Percentiles rank a stretch among this genome's conserved stretches.
These are phyloP conservation scores for Dendrocalamus sinicus DNA, from an alignment of 176 grass and related monocot genomes.

Conservation along the genomic window DNA sequence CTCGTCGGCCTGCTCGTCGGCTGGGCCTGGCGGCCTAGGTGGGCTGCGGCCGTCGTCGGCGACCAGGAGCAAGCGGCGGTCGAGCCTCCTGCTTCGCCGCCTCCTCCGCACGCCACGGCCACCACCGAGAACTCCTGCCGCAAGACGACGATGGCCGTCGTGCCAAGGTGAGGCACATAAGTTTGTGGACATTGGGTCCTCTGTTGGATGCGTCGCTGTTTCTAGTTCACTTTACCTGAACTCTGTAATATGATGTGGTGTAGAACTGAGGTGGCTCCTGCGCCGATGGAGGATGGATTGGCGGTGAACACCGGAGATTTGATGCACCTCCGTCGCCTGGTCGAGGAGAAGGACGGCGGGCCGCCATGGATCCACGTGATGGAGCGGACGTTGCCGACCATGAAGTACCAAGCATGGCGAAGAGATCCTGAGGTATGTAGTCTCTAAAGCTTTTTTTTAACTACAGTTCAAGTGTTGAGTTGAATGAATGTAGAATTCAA, in stretches of 20 bases:
- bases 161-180: conserved; percentile 45
- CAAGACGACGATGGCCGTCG: neutral
- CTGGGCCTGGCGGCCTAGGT: conserved; percentile 85
- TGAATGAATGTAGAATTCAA: neutral
- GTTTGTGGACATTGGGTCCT: neutral
- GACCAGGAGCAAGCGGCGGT: neutral
- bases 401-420: conserved; percentile 77
- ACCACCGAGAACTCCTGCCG: neutral
- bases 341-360: conserved; percentile 81
- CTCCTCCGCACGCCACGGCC: neutral
- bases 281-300: conserved; percentile 38
- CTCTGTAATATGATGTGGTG: neutral
- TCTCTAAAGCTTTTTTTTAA: neutral
- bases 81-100: neutral
- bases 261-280: neutral
- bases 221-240: neutral
- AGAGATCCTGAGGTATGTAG: conserved; percentile 66
- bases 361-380: conserved; percentile 83
- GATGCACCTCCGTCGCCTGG: conserved; percentile 65
- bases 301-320: conserved; percentile 58
- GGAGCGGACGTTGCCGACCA: conserved; percentile 62
- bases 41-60: conserved; percentile 53
- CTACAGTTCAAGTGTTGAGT: neutral
- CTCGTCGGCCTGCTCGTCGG: conserved; percentile 72
- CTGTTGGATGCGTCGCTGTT: neutral